Conservation (phyloP, 257 asterid species). For the Primulina eburnea region DNA sequence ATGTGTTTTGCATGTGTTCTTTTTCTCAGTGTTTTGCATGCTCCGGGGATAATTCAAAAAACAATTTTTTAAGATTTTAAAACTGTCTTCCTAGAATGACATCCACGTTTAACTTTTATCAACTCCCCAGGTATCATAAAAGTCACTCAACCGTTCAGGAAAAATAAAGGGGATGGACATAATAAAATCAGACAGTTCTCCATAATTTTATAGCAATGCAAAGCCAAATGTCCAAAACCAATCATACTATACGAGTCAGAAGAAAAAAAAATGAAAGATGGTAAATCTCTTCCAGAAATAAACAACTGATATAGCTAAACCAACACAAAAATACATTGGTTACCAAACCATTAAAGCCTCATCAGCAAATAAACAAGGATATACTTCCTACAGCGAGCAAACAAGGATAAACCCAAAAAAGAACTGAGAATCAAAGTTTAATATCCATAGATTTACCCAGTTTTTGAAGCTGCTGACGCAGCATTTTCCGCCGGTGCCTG, state of each 20-base stretch:
- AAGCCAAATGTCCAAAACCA: background rate
- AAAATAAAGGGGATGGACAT: background rate
- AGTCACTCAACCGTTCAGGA: background rate
- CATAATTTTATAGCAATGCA: background rate
- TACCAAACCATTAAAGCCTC: background rate
- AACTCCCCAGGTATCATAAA: background rate
- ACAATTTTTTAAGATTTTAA: background rate
- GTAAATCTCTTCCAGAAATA: background rate
- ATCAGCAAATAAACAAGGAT: background rate
- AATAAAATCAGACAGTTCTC: background rate
- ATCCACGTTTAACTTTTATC: background rate
- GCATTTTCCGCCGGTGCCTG: constrained; percentile 51
- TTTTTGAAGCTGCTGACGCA: constrained; percentile 47
- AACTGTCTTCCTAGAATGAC: background rate
- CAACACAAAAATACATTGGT: background rate
- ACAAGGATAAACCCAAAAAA: background rate
- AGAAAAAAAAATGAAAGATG: background rate
- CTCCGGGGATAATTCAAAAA: background rate
- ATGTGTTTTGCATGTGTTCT: background rate
- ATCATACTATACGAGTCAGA: background rate
- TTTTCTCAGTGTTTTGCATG: background rate
- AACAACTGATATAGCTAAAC: background rate
- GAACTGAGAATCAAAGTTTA: constrained; percentile 5
- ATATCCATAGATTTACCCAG: constrained; percentile 45
- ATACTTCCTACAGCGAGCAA: background rate